phyloP scores from a whole-genome alignment of 2,329 filamentous ascomycete genomes.

The Colletotrichum camelliae region DNA sequence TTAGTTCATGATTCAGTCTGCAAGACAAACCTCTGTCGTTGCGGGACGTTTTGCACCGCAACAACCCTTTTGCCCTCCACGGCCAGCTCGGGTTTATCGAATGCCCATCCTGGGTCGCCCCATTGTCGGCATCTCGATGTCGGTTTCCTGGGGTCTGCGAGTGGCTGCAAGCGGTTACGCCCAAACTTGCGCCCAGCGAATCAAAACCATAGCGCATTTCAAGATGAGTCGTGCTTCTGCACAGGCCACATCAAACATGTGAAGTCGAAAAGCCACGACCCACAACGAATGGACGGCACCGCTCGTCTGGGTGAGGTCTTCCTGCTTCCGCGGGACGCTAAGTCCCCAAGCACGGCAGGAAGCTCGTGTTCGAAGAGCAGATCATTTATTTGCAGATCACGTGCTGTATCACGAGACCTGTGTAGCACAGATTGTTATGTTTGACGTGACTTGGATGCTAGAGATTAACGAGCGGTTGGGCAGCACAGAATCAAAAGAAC shows the following conservation, averaged over 20 bases:
- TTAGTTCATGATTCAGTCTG: conserved; percentile 12
- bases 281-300: neutral
- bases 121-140: neutral
- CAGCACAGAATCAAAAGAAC: neutral
- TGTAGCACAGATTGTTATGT: neutral
- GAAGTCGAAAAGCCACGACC: conserved; percentile 16
- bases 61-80: neutral
- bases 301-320: neutral
- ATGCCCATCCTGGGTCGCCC: neutral
- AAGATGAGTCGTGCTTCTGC: neutral
- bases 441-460: neutral
- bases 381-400: neutral
- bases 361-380: neutral
- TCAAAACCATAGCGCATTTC: conserved; percentile 9
- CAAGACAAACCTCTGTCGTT: neutral
- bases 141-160: neutral
- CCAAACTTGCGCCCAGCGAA: neutral
- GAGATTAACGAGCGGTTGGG: neutral
- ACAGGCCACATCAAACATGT: conserved; percentile 18
- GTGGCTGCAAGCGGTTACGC: conserved; percentile 1
- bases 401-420: neutral
- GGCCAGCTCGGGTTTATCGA: neutral
- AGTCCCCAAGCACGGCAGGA: neutral
- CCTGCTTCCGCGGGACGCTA: conserved; percentile 19
- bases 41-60: neutral